A percentile compares a stretch with the other conserved stretches of the same genome.
Evolutionary conservation across 768 basidiomycete species (phyloP).

Genomic region (Psilocybe subaeruginosa): DNA sequence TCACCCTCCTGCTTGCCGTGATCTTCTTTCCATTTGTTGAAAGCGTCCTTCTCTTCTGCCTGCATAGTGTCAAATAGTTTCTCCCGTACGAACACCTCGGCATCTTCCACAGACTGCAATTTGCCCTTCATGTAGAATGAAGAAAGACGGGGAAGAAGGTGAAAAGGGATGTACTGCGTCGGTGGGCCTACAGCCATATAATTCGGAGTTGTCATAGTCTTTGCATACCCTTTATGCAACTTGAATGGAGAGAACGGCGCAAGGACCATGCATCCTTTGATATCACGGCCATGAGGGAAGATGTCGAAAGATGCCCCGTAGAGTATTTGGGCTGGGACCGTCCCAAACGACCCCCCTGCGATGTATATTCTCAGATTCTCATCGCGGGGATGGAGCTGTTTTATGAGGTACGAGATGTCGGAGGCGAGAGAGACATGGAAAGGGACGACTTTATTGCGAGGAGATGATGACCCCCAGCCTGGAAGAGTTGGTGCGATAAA

Average conservation of each 20-base stretch:
- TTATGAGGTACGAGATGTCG: constrained; percentile 50
- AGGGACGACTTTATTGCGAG: constrained; percentile 31
- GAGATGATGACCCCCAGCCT: constrained; percentile 60
- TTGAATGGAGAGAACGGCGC: constrained; percentile 50
- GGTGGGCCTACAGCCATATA: constrained; percentile 52
- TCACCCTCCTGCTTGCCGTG: constrained; percentile 45
- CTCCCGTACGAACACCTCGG: constrained; percentile 43
- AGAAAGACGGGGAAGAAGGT: constrained; percentile 34
- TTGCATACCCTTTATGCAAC: constrained; percentile 47
- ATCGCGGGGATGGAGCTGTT: constrained; percentile 50
- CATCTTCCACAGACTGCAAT: constrained; percentile 39
- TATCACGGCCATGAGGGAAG: constrained; percentile 52
- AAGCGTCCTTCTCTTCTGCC: constrained; percentile 41
- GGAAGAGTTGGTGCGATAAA: constrained; percentile 55
- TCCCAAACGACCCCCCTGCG: constrained; percentile 57
- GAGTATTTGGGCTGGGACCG: constrained; percentile 56
- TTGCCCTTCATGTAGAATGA: constrained; percentile 33
- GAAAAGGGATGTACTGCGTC: constrained; percentile 43
- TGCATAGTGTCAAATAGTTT: constrained; percentile 37
- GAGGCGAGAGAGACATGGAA: constrained; percentile 45
- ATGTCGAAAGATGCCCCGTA: constrained; percentile 52
- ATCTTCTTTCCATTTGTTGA: constrained; percentile 43
- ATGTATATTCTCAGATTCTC: constrained; percentile 49
- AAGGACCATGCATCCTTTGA: constrained; percentile 50
- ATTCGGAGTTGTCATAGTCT: constrained; percentile 45